These are phyloP conservation scores for Penicillium antarcticum DNA, from an alignment of 495 filamentous ascomycete species.

Conservation along the genomic window DNA sequence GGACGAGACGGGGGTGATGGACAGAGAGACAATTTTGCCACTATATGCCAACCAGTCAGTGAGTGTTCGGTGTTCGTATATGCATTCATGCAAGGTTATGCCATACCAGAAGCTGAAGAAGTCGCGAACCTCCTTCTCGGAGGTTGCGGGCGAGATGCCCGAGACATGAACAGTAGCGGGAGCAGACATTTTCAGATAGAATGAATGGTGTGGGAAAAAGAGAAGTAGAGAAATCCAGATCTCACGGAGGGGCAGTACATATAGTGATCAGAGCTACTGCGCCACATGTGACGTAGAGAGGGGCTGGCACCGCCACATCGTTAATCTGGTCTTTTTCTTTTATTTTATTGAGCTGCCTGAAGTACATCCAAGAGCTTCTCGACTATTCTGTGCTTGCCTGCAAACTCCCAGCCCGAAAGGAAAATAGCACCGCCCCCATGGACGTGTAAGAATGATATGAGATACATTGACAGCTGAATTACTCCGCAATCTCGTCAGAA, in stretches of 20 bases:
- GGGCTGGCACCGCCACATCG: conserved; percentile 23
- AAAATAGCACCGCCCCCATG: background rate
- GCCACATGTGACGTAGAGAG: conserved; percentile 33
- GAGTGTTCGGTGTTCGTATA: background rate
- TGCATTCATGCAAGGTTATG: background rate
- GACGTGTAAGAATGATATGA: conserved; percentile 1
- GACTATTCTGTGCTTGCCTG: conserved; percentile 10
- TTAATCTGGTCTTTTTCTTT: background rate
- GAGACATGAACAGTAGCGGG: conserved; percentile 56
- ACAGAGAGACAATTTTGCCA: conserved; percentile 84
- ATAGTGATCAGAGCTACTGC: conserved; percentile 1
- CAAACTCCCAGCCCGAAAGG: conserved; percentile 5
- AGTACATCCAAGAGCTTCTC: background rate
- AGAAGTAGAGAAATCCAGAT: background rate
- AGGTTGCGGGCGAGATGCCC: conserved; percentile 76
- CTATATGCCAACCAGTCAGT: conserved; percentile 46
- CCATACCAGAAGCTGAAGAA: conserved; percentile 98
- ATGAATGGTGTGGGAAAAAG: background rate
- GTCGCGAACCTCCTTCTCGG: conserved; percentile 86
- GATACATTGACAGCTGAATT: background rate
- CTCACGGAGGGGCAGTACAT: conserved; percentile 14
- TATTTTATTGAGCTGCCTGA: background rate
- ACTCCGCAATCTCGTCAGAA: background rate
- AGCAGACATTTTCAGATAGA: conserved; percentile 40
- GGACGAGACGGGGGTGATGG: conserved; percentile 63